A percentile compares a stretch with the other conserved stretches of the same genome.
phyloP scores from a whole-genome alignment of 495 filamentous ascomycete genomes.

The Mytilinidion resinicola region DNA sequence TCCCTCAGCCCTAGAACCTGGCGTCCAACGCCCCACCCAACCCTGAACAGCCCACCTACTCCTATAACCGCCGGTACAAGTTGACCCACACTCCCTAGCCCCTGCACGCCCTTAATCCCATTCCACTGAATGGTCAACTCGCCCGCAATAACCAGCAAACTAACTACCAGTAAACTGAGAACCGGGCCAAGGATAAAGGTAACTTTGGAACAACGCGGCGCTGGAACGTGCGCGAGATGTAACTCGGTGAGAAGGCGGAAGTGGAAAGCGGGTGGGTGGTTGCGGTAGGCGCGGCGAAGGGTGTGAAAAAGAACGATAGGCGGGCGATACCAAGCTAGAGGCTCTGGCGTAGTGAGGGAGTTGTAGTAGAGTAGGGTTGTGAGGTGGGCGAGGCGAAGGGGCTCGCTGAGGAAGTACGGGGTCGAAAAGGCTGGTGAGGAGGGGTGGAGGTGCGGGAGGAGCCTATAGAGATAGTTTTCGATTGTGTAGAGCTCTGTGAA shows the following conservation, averaged over 20 bases:
- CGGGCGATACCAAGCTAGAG: background rate
- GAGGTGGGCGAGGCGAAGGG: background rate
- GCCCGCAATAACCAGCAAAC: conserved; percentile 1
- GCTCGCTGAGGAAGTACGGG: background rate
- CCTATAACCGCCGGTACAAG: background rate
- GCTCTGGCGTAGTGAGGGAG: background rate
- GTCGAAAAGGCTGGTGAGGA: background rate
- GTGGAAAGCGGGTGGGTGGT: background rate
- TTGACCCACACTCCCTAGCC: conserved; percentile 1
- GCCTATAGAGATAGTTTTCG: background rate
- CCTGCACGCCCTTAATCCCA: conserved; percentile 1
- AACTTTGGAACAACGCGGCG: background rate
- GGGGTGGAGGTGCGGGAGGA: background rate
- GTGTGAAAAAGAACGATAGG: background rate
- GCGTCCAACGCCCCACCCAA: background rate
- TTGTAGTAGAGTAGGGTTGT: background rate
- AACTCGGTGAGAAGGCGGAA: background rate
- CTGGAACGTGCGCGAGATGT: background rate
- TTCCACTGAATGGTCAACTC: conserved; percentile 13
- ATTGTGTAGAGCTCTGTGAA: background rate
- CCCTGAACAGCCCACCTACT: background rate
- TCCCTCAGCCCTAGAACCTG: background rate
- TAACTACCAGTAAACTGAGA: background rate
- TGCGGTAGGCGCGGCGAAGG: background rate
- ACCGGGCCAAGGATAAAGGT: background rate